A percentile compares a stretch with the other conserved stretches of the same genome.
These are phyloP conservation scores for Epichloe typhina DNA, from an alignment of 2,329 filamentous ascomycete species.

Conservation along the genomic window DNA sequence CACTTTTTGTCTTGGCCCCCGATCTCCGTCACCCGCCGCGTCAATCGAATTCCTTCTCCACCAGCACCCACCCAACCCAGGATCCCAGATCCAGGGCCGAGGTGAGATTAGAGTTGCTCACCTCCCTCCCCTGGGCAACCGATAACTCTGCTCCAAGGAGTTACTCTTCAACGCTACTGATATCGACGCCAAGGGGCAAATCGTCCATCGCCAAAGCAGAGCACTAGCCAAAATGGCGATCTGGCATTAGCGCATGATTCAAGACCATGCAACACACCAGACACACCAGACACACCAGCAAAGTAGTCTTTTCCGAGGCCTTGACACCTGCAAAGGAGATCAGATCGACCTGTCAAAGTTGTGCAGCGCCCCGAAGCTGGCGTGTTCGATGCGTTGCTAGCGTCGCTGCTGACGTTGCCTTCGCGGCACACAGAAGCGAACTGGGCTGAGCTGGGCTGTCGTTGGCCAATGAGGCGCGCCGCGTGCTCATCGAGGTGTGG, in stretches of 20 bases:
- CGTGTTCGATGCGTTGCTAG: not conserved
- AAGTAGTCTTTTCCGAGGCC: too few relatives aligned
- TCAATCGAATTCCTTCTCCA: too few relatives aligned
- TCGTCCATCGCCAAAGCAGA: not conserved
- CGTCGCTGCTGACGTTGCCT: not conserved
- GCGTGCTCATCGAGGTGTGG: not conserved
- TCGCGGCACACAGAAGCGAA: not conserved
- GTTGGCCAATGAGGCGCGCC: not conserved
- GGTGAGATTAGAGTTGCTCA: too few relatives aligned
- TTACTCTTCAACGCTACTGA: too few relatives aligned
- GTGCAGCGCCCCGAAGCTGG: slow-evolving; percentile 1
- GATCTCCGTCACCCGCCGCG: too few relatives aligned
- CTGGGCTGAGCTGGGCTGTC: not conserved
- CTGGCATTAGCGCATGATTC: not conserved
- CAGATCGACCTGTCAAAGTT: not conserved
- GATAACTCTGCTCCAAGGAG: not conserved
- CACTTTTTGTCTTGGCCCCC: too few relatives aligned
- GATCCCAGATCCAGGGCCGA: not conserved
- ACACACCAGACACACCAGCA: not conserved
- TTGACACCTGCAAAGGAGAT: not conserved
- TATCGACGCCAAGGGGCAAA: not conserved
- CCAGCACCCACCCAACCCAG: too few relatives aligned
- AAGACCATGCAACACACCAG: not conserved
- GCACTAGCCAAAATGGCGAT: not conserved
- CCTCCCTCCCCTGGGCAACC: not conserved